Percentiles rank a stretch among this genome's conserved stretches.
These are phyloP conservation scores for Chlorella sp. DNA, from an alignment of 139 green algal species.

Conservation along the genomic window DNA sequence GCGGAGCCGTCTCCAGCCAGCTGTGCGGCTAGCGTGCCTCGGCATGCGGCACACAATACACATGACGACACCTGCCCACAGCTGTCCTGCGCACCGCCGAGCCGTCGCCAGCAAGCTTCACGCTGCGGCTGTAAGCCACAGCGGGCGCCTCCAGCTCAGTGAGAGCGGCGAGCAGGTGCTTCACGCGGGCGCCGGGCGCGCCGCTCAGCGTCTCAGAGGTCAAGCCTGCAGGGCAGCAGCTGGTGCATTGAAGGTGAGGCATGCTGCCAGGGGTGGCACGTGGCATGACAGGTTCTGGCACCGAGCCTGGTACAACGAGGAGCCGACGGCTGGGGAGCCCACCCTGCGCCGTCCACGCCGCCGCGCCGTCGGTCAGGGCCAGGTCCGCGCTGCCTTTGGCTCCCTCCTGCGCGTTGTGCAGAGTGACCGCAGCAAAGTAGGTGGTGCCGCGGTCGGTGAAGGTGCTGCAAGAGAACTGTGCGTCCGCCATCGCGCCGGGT, in stretches of 20 bases:
- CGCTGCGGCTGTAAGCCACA: neutral
- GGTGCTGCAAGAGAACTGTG: neutral
- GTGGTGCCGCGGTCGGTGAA: neutral
- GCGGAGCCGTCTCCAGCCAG: neutral
- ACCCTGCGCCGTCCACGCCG: slow-evolving; percentile 1
- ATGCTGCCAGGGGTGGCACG: neutral
- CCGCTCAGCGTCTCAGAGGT: neutral
- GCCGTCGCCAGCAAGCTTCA: neutral
- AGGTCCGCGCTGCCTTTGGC: neutral
- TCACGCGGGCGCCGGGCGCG: neutral
- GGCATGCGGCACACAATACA: neutral
- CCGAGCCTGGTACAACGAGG: neutral
- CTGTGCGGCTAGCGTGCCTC: neutral
- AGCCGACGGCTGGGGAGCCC: neutral
- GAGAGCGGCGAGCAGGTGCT: slow-evolving; percentile 14
- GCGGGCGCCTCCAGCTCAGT: neutral
- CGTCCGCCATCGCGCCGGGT: neutral
- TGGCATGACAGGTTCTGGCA: neutral
- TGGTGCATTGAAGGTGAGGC: neutral
- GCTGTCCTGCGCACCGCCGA: neutral
- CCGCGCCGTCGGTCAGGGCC: neutral
- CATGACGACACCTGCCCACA: neutral
- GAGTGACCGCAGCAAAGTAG: neutral
- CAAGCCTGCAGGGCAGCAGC: neutral
- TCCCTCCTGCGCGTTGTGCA: neutral